Conservation (phyloP, 164 flowering plant genomes). For the Piper longum region DNA sequence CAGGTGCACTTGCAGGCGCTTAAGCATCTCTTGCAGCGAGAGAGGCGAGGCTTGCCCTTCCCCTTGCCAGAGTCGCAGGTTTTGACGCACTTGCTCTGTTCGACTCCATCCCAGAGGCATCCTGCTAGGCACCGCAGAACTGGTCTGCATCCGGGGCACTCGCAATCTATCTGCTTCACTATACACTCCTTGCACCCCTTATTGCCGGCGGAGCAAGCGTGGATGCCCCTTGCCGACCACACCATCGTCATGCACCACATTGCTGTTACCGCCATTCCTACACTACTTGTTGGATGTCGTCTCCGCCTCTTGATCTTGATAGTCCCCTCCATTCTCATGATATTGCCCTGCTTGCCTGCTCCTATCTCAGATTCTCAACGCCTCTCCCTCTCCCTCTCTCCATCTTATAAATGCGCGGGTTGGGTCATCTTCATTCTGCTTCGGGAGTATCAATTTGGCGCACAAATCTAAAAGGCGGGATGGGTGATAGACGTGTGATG, state of each 20-base stretch:
- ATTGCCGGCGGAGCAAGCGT: neutral
- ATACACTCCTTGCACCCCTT: slow-evolving; percentile 8
- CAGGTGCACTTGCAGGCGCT: slow-evolving; percentile 6
- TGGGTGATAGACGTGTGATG: too few relatives aligned
- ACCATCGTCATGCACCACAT: neutral
- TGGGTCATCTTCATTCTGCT: too few relatives aligned
- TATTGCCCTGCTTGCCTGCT: too few relatives aligned
- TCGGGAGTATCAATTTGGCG: too few relatives aligned
- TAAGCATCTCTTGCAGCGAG: slow-evolving; percentile 6
- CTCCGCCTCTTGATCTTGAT: too few relatives aligned
- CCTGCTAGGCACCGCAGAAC: slow-evolving; percentile 7
- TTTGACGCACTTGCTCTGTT: slow-evolving; percentile 1
- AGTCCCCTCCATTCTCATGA: too few relatives aligned
- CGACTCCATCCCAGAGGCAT: slow-evolving; percentile 6
- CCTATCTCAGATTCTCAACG: too few relatives aligned
- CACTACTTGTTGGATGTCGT: too few relatives aligned
- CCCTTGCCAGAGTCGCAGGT: slow-evolving; percentile 6
- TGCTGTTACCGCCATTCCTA: neutral
- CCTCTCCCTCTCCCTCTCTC: too few relatives aligned
- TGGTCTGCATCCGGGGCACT: slow-evolving; percentile 4
- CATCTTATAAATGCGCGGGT: too few relatives aligned
- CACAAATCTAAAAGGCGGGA: too few relatives aligned
- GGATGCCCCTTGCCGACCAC: neutral
- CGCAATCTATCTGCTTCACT: slow-evolving; percentile 1
- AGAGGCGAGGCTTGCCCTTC: slow-evolving; percentile 2